Conservation (phyloP, 1,284 basidiomycete genomes). For the Microbotryum saponariae region DNA sequence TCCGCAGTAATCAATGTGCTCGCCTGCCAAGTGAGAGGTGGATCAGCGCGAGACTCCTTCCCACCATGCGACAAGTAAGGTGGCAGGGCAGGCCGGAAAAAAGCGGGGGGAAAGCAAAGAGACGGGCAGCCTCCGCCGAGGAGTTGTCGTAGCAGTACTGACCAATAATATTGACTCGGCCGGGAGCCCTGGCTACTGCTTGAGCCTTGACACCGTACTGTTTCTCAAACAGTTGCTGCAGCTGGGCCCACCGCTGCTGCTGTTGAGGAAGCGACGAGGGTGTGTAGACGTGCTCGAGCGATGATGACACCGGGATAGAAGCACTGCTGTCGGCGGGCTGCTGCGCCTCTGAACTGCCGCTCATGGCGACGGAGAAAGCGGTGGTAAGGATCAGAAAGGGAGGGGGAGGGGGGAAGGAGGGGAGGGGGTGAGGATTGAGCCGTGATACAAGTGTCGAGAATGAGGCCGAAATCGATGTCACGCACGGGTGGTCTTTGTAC, state of each 20-base stretch:
- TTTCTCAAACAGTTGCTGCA: slow-evolving; percentile 56
- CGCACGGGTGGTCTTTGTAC: neutral
- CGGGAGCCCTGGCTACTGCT: slow-evolving; percentile 71
- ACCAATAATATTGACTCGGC: slow-evolving; percentile 52
- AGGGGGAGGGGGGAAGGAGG: neutral
- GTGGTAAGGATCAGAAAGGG: neutral
- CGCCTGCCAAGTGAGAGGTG: slow-evolving; percentile 48
- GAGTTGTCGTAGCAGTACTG: neutral
- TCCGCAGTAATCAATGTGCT: slow-evolving; percentile 72
- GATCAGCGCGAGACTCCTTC: slow-evolving; percentile 4
- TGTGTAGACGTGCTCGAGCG: slow-evolving; percentile 22
- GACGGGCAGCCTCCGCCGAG: neutral
- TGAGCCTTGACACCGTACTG: slow-evolving; percentile 60
- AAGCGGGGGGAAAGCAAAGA: neutral
- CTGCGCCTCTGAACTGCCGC: neutral
- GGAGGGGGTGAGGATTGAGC: no score
- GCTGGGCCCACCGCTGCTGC: slow-evolving; percentile 55
- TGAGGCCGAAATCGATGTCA: neutral
- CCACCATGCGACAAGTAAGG: neutral
- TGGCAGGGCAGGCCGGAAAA: no score
- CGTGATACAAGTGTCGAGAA: neutral
- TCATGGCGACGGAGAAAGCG: neutral
- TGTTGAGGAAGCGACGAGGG: slow-evolving; percentile 29
- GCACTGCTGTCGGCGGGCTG: slow-evolving; percentile 3
- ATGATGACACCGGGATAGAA: slow-evolving; percentile 8